Evolutionary conservation across 768 basidiomycete genomes (phyloP).

Genomic region (Panus rudis): DNA sequence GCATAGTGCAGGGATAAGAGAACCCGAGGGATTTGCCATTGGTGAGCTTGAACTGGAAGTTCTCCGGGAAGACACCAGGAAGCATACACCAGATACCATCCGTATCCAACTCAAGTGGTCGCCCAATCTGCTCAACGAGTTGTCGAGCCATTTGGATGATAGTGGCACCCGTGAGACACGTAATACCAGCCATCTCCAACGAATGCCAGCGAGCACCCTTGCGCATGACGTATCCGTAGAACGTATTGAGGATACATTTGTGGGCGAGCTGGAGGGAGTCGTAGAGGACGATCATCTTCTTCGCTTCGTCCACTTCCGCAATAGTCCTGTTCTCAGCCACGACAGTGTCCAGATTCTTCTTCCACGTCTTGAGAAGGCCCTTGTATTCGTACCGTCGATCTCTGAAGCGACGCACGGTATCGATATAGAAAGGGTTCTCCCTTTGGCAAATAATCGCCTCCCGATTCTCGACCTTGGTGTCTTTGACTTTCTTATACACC

Average conservation of each 20-base stretch:
- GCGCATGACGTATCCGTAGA: constrained; percentile 99
- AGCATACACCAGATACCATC: constrained; percentile 99
- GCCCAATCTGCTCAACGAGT: constrained; percentile 94
- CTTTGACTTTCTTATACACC: constrained; percentile 97
- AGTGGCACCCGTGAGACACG: constrained; percentile 92
- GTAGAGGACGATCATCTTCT: constrained; percentile 98
- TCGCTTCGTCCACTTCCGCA: constrained; percentile 91
- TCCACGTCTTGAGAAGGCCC: constrained; percentile 97
- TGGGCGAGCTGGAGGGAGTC: constrained; percentile 98
- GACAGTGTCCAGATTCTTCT: constrained; percentile 87
- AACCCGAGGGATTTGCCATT: constrained; percentile 84
- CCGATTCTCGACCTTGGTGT: constrained; percentile 89
- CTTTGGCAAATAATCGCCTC: constrained; percentile 95
- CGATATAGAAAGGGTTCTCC: constrained; percentile 98
- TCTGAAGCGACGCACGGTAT: constrained; percentile 94
- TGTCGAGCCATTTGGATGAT: constrained; percentile 99
- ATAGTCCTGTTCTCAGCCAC: constrained; percentile 63
- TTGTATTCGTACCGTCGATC: constrained; percentile 99
- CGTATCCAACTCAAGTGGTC: constrained; percentile 95
- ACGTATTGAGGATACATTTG: constrained; percentile 99
- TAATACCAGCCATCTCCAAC: constrained; percentile 99
- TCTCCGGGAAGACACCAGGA: constrained; percentile 94
- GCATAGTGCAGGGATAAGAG: constrained; percentile 98
- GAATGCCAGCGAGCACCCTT: constrained; percentile 99
- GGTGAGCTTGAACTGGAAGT: constrained; percentile 89